A percentile compares a stretch with the other conserved stretches of the same genome.
These are phyloP conservation scores for Rostrohypoxylon terebratum DNA, from an alignment of 495 filamentous ascomycete genomes.

Conservation along the genomic window DNA sequence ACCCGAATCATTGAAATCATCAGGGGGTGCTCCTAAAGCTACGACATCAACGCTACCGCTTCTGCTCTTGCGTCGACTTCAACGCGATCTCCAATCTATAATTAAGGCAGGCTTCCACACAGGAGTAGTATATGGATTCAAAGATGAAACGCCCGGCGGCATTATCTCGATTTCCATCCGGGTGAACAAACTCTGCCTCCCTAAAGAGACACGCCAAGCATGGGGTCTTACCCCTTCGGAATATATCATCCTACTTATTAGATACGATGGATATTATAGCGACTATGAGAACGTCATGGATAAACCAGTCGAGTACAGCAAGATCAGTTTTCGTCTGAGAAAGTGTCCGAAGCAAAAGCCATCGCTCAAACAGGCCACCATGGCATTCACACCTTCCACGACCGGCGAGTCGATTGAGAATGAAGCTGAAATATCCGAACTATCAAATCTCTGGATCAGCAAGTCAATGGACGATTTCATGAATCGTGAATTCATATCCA, in stretches of 20 bases:
- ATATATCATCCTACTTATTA: constrained; percentile 83
- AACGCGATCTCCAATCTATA: constrained; percentile 70
- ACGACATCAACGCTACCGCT: neutral
- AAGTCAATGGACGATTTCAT: constrained; percentile 77
- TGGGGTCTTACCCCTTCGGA: constrained; percentile 77
- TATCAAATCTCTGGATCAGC: constrained; percentile 75
- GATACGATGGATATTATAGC: constrained; percentile 70
- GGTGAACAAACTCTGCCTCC: constrained; percentile 77
- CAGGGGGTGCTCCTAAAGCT: neutral
- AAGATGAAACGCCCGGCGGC: constrained; percentile 54
- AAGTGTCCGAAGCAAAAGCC: constrained; percentile 69
- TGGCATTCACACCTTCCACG: constrained; percentile 59
- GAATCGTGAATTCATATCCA: constrained; percentile 70
- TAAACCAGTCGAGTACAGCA: neutral
- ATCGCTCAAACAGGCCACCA: constrained; percentile 59
- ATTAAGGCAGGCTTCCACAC: constrained; percentile 79
- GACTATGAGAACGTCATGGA: constrained; percentile 56
- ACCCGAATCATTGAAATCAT: neutral
- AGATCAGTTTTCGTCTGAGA: constrained; percentile 59
- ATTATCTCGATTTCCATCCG: constrained; percentile 74
- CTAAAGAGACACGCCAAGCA: constrained; percentile 78
- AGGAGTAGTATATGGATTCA: constrained; percentile 68
- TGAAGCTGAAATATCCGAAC: constrained; percentile 26
- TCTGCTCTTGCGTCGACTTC: constrained; percentile 57
- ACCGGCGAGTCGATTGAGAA: neutral